Evolutionary conservation across 768 basidiomycete genomes (phyloP).

Genomic region (Mycena maculata): DNA sequence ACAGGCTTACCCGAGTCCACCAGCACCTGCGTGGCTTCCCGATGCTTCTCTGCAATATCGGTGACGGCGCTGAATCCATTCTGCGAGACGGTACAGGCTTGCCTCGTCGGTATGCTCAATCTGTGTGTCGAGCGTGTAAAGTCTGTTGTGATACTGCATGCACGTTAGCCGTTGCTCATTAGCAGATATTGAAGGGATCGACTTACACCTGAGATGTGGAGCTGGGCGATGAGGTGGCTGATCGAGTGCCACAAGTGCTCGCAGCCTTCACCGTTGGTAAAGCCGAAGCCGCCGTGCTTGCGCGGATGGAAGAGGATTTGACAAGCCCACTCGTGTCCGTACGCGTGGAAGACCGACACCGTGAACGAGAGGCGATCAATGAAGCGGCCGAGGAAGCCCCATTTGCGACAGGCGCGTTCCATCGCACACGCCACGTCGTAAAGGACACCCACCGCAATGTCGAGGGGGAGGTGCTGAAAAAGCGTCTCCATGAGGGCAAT

Average conservation of each 20-base stretch:
- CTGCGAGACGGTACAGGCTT: slow-evolving; percentile 42
- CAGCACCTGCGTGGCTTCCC: slow-evolving; percentile 34
- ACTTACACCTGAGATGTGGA: slow-evolving; percentile 47
- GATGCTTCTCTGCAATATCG: slow-evolving; percentile 23
- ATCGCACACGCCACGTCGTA: slow-evolving; percentile 48
- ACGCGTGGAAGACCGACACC: slow-evolving; percentile 53
- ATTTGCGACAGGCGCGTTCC: slow-evolving; percentile 24
- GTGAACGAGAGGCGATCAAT: slow-evolving; percentile 40
- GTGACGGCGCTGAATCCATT: slow-evolving; percentile 43
- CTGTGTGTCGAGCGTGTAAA: slow-evolving; percentile 39
- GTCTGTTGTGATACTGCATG: slow-evolving; percentile 3
- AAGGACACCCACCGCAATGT: slow-evolving; percentile 31
- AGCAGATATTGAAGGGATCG: background rate
- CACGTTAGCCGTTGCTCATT: background rate
- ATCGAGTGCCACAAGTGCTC: slow-evolving; percentile 50
- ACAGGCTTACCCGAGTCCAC: slow-evolving; percentile 27
- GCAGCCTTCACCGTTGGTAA: slow-evolving; percentile 49
- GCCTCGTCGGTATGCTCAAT: slow-evolving; percentile 39
- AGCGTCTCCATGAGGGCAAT: slow-evolving; percentile 44
- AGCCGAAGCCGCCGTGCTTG: slow-evolving; percentile 40
- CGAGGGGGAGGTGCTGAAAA: slow-evolving; percentile 39
- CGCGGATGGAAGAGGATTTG: slow-evolving; percentile 49
- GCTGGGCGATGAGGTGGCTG: slow-evolving; percentile 48
- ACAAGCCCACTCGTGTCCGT: slow-evolving; percentile 53
- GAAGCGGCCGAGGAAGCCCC: slow-evolving; percentile 13